phyloP scores from a whole-genome alignment of 768 basidiomycete genomes.

The Kwoniella dejecticola region DNA sequence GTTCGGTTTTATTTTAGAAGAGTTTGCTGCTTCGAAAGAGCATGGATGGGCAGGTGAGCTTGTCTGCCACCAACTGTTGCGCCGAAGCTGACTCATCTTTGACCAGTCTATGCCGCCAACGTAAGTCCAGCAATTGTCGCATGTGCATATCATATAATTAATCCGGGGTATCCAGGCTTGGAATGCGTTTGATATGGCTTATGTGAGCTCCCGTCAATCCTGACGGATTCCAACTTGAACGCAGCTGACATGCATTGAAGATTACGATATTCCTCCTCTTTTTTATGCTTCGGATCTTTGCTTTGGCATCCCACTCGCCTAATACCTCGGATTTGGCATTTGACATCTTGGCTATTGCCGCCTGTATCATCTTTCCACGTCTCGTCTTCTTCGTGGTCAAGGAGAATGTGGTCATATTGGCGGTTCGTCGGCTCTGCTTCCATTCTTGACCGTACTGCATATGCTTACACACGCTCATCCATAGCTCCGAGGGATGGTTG shows the following conservation, averaged over 20 bases:
- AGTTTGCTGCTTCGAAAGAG: conserved; percentile 83
- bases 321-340: conserved; percentile 51
- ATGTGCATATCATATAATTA: too few species aligned
- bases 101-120: conserved; percentile 82
- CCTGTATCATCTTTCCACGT: conserved; percentile 55
- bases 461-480: neutral
- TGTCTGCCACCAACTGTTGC: neutral
- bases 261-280: conserved; percentile 58
- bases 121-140: conserved; percentile 57
- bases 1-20: conserved; percentile 75
- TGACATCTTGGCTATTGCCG: conserved; percentile 53
- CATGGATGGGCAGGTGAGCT: conserved; percentile 81
- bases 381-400: conserved; percentile 54
- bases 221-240: neutral
- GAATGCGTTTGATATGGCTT: conserved; percentile 76
- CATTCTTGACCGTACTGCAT: neutral
- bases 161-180: conserved; percentile 65
- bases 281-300: conserved; percentile 48
- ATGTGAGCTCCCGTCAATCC: conserved; percentile 23
- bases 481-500: conserved; percentile 54
- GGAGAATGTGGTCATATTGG: conserved; percentile 54
- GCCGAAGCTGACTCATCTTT: conserved; percentile 63
- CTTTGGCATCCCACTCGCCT: conserved; percentile 51
- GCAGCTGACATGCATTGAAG: conserved; percentile 52
- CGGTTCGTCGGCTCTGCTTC: conserved; percentile 38